Evolutionary conservation across 2,329 filamentous ascomycete genomes (phyloP).

Genomic region (Thielaviopsis euricoi): DNA sequence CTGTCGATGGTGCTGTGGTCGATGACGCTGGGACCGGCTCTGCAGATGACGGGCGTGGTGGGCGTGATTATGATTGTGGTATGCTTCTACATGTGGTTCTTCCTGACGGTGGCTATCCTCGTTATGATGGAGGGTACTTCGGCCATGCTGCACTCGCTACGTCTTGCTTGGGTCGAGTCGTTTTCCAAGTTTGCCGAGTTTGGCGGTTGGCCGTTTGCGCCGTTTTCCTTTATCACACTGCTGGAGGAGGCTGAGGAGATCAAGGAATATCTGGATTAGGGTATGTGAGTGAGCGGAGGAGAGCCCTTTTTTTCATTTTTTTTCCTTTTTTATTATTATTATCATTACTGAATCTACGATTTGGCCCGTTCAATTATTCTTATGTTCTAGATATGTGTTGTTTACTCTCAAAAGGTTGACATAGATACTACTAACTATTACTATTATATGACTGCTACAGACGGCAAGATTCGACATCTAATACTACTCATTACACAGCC

Average conservation of each 20-base stretch:
- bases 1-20: constrained; percentile 89
- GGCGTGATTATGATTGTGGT: constrained; percentile 70
- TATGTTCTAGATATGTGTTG: not conserved
- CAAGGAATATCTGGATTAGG: constrained; percentile 35
- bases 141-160: constrained; percentile 75
- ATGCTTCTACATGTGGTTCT: constrained; percentile 81
- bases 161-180: constrained; percentile 91
- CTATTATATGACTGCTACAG: not conserved
- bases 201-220: constrained; percentile 70
- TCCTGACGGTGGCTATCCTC: constrained; percentile 52
- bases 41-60: constrained; percentile 45
- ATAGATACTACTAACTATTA: not conserved
- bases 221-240: constrained; percentile 73
- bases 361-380: not conserved
- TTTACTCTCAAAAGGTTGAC: not conserved
- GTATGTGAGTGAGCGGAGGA: not conserved
- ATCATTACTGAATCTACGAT: not conserved
- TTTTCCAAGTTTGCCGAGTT: constrained; percentile 97
- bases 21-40: constrained; percentile 77
- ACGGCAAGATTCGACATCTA: not conserved
- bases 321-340: not conserved
- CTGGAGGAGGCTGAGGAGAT: constrained; percentile 64
- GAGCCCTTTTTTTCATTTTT: not conserved
- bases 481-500: not conserved
- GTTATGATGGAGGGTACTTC: constrained; percentile 94